Evolutionary conservation across 139 green algal genomes (phyloP), one percentile per base, ranked within the genome.

Genomic region (Gonium pectorale): DNA sequence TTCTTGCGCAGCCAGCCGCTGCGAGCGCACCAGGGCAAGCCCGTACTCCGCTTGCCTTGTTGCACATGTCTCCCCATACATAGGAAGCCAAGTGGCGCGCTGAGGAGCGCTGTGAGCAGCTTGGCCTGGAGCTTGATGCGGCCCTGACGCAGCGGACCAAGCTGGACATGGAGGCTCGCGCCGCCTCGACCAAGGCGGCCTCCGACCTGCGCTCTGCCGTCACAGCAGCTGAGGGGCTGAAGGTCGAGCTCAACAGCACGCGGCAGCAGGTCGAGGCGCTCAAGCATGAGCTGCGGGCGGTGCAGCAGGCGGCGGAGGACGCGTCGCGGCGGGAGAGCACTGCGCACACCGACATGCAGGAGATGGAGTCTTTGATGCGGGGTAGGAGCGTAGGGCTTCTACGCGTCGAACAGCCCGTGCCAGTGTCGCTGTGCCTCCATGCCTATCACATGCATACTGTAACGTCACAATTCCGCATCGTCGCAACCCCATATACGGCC

Each of bases 11-110:
- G n/a, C n/a, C n/a, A n/a, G n/a, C n/a, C n/a, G n/a, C n/a, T n/a
- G n/a, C n/a, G n/a, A n/a, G n/a, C n/a, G n/a, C n/a, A n/a, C n/a
- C n/a, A n/a, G n/a, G n/a, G n/a, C n/a, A n/a, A n/a, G n/a, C n/a
- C n/a, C n/a, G n/a, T n/a, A n/a, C n/a, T n/a, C n/a, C n/a, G n/a
- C n/a, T n/a, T n/a, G n/a, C n/a, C n/a, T n/a, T n/a, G n/a, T n/a
- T n/a, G n/a, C n/a, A n/a, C n/a, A n/a, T n/a, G n/a, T n/a, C n/a
- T n/a, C n/a, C n/a, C n/a, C n/a, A n/a, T n/a, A n/a, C n/a, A 29
- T 67, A 88, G 84, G 68, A 79, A 9, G 59, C 70, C 52, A 88
- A 88, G 74, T 88, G 84, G 84, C 67, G 69, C 26, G 37, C 63
- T 19, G 84, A 88, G 9, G 84, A 88, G 84, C 84, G 84, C 19